Evolutionary conservation across 192 early-diverging fungal genomes (phyloP).

Genomic region (Coemansia furcata): DNA sequence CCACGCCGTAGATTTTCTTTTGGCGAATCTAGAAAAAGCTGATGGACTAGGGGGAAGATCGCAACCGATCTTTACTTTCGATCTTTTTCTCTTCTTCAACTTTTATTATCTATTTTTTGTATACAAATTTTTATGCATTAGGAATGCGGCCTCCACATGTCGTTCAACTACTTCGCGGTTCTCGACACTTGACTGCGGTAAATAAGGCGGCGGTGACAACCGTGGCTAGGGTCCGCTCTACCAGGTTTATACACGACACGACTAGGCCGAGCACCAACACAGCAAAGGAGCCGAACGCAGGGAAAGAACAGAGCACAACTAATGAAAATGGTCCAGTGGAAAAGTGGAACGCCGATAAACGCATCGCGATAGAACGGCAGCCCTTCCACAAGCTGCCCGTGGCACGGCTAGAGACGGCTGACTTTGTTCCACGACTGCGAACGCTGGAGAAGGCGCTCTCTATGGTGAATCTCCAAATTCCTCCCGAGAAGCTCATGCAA

Average conservation of each 20-base stretch:
- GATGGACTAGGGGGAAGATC: too few species aligned
- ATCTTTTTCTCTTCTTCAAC: not conserved
- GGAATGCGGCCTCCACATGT: not conserved
- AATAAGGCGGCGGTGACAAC: not conserved
- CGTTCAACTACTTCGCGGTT: not conserved
- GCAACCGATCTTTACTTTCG: too few species aligned
- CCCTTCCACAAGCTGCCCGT: slow-evolving; percentile 2
- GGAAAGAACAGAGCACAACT: too few species aligned
- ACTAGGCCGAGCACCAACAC: not conserved
- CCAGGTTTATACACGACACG: not conserved
- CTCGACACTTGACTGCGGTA: not conserved
- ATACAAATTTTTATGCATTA: not conserved
- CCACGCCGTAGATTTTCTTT: too few species aligned
- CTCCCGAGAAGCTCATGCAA: slow-evolving; percentile 7
- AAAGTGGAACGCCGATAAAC: not conserved
- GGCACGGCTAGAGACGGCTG: not conserved
- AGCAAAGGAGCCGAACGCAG: too few species aligned
- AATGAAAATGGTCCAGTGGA: not conserved
- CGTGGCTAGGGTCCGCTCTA: not conserved
- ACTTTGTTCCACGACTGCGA: slow-evolving; percentile 6
- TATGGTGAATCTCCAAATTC: not conserved
- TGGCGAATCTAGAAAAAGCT: too few species aligned
- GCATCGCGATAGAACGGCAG: not conserved
- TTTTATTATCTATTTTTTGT: not conserved
- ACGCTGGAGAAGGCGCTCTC: slow-evolving; percentile 10